Percentiles rank a stretch among this genome's conserved stretches.
phyloP scores from a whole-genome alignment of 2,329 filamentous ascomycete species.

The Kalaharituber pfeilii region DNA sequence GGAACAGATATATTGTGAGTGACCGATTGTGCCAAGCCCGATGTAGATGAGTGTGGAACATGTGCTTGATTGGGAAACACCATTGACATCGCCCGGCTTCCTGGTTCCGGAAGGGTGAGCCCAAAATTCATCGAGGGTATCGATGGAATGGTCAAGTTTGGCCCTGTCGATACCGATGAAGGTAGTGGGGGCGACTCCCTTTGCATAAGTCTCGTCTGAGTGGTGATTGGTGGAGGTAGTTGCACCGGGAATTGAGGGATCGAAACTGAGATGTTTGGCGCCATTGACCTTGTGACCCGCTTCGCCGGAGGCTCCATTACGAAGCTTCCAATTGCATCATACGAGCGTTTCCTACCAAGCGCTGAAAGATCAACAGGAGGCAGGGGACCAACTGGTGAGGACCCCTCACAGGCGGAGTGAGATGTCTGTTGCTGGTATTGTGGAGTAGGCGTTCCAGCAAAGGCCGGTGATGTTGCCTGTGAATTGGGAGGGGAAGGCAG shows the following conservation, averaged over 20 bases:
- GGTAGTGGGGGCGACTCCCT: slow-evolving; percentile 23
- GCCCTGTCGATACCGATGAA: slow-evolving; percentile 21
- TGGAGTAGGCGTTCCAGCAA: slow-evolving; percentile 9
- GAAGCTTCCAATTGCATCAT: slow-evolving; percentile 30
- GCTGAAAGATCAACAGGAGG: slow-evolving; percentile 29
- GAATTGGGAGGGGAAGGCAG: slow-evolving; percentile 22
- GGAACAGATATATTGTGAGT: slow-evolving; percentile 24
- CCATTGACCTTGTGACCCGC: slow-evolving; percentile 28
- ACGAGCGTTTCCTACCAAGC: slow-evolving; percentile 36
- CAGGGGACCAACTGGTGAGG: slow-evolving; percentile 36
- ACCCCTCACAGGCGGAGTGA: slow-evolving; percentile 24
- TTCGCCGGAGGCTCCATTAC: slow-evolving; percentile 40
- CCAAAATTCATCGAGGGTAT: slow-evolving; percentile 27
- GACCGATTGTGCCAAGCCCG: slow-evolving; percentile 30
- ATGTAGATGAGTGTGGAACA: slow-evolving; percentile 32
- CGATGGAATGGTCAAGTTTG: slow-evolving; percentile 28
- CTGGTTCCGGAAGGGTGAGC: slow-evolving; percentile 43
- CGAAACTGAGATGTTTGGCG: slow-evolving; percentile 19
- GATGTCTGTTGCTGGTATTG: slow-evolving; percentile 13
- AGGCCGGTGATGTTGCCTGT: slow-evolving; percentile 21
- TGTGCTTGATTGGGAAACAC: slow-evolving; percentile 41
- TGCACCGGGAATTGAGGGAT: slow-evolving; percentile 18
- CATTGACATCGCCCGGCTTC: slow-evolving; percentile 56
- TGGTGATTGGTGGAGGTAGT: slow-evolving; percentile 18
- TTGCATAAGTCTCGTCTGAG: slow-evolving; percentile 7